Evolutionary conservation across 805 yeast species (phyloP).

Genomic region (Candida andamanensis): DNA sequence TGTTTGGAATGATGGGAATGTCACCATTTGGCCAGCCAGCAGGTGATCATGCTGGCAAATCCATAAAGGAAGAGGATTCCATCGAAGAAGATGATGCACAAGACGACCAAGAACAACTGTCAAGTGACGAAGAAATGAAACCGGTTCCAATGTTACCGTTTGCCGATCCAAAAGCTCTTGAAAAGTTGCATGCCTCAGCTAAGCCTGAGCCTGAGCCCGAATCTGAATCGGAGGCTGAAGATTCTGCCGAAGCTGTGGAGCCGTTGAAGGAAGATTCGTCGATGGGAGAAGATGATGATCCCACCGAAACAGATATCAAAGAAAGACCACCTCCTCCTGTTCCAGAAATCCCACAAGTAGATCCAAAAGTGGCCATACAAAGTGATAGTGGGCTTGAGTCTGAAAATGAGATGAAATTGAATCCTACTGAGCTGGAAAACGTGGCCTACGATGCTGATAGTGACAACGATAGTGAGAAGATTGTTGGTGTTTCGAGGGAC

Average conservation of each 20-base stretch:
- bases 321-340: slow-evolving; percentile 3
- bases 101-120: slow-evolving; percentile 13
- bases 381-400: slow-evolving; percentile 10
- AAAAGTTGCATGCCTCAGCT: slow-evolving; percentile 1
- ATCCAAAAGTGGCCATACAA: slow-evolving; percentile 3
- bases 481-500: neutral
- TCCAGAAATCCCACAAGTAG: slow-evolving; percentile 4
- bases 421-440: slow-evolving; percentile 9
- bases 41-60: slow-evolving; percentile 11
- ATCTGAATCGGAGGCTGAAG: slow-evolving; percentile 2
- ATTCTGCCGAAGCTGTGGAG: neutral
- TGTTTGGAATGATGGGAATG: slow-evolving; percentile 70
- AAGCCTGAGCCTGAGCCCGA: neutral
- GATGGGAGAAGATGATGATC: slow-evolving; percentile 12
- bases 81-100: slow-evolving; percentile 3
- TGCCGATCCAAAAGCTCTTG: slow-evolving; percentile 12
- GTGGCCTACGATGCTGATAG: slow-evolving; percentile 75
- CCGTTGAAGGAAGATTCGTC: slow-evolving; percentile 7
- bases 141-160: slow-evolving; percentile 12
- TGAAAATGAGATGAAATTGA: slow-evolving; percentile 1
- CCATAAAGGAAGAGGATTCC: slow-evolving; percentile 10
- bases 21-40: slow-evolving; percentile 29
- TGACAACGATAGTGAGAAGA: slow-evolving; percentile 22
- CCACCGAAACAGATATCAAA: slow-evolving; percentile 5
- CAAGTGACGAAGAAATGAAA: slow-evolving; percentile 20